Conservation (phyloP, 352 stramenopile genomes). For the Globisporangium radiosum region DNA sequence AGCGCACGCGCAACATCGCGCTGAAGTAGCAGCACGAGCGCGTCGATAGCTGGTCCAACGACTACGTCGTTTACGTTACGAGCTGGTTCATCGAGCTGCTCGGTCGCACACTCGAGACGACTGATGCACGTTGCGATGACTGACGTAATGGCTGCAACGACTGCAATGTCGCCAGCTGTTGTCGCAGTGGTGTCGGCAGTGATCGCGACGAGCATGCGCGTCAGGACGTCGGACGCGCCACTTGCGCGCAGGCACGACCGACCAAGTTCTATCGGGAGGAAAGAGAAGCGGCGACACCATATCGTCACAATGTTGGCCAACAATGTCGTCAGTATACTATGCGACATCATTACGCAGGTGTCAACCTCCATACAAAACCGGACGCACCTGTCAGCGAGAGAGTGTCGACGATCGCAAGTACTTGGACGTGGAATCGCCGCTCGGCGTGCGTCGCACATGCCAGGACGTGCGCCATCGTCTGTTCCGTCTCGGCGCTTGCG, state of each 20-base stretch:
- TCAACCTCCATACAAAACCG: no score
- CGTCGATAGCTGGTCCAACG: constrained; percentile 23
- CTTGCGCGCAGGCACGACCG: constrained; percentile 5
- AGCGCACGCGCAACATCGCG: constrained; percentile 24
- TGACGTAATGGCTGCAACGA: constrained; percentile 23
- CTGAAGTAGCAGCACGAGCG: constrained; percentile 30
- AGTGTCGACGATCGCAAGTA: constrained; percentile 41
- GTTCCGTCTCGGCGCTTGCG: constrained; percentile 19
- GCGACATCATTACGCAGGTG: no score
- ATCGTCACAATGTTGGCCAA: background rate
- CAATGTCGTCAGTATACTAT: background rate
- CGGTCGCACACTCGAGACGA: constrained; percentile 29
- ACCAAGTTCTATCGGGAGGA: constrained; percentile 10
- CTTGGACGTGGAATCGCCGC: constrained; percentile 26
- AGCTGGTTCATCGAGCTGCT: constrained; percentile 7
- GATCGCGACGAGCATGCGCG: constrained; percentile 11
- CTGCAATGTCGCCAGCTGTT: constrained; percentile 15
- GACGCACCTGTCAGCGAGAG: constrained; percentile 40
- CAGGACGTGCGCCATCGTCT: constrained; percentile 19
- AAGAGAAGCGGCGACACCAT: background rate
- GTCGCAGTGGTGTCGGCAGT: background rate
- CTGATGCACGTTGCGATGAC: constrained; percentile 30
- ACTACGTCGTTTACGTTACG: constrained; percentile 4
- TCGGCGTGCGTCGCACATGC: constrained; percentile 25
- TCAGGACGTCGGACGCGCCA: constrained; percentile 5